Evolutionary conservation across 257 asterid species (phyloP).

Genomic region (Petunia axillaris): DNA sequence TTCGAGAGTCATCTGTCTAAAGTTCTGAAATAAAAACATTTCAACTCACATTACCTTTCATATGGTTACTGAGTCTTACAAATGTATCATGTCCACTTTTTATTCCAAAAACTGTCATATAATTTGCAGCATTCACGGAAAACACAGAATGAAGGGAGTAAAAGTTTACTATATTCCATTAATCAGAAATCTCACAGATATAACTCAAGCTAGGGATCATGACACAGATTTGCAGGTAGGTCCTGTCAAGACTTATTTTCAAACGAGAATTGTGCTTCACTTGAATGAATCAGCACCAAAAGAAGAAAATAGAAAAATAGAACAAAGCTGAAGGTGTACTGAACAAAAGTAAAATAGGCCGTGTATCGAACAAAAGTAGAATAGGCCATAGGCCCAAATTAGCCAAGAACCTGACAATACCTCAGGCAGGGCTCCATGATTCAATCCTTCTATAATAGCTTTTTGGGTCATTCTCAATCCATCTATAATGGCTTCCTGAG

Average conservation of each 20-base stretch:
- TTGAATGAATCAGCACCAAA: neutral
- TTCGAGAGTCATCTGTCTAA: neutral
- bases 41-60: neutral
- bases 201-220: neutral
- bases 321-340: conserved; percentile 1
- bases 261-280: conserved; percentile 8
- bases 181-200: neutral
- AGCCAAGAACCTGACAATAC: conserved; percentile 41
- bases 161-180: neutral
- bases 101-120: neutral
- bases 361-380: neutral
- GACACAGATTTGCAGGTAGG: conserved; percentile 11
- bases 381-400: conserved; percentile 9
- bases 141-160: neutral
- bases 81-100: neutral
- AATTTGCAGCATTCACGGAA: neutral
- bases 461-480: conserved; percentile 64
- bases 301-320: neutral
- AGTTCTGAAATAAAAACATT: conserved; percentile 9
- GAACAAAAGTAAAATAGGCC: neutral
- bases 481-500: conserved; percentile 60
- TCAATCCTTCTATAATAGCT: conserved; percentile 50
- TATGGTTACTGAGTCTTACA: neutral
- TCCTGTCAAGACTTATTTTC: neutral
- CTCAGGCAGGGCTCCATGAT: conserved; percentile 46